Evolutionary conservation across 371 early-diverging fungal species (phyloP), one percentile per base, ranked within the genome.

Genomic region (Actinomucor elegans): DNA sequence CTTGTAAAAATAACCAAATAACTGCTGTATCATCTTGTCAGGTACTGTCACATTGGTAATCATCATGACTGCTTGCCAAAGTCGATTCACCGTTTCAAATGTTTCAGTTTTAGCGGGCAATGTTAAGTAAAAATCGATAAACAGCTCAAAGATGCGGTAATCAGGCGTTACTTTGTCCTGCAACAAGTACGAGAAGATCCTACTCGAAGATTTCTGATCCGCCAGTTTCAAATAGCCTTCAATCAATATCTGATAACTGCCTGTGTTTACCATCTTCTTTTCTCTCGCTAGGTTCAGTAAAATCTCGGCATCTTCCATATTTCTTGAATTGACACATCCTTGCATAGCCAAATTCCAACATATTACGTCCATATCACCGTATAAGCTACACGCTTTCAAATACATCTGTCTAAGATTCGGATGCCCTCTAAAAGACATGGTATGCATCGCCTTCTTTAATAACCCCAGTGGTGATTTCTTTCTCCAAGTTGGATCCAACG

Each of bases 21-120:
- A 34, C 4, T 31, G 17, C 1, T 41, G 4, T 20, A 58, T 44
- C 11, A 34, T 23, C 3, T 41, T 31, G 12, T 42, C 2, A 20
- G 41, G 36, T 18, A 48, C 32, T 3, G 20, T 46, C 5, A 20
- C 32, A 8, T 38, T 15, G 37, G 18, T 57, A 15, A 49, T 46
- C 12, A 41, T 48, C 27, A 64, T 17, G 8, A 64, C 18, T 8
- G 56, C 65, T 26, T 64, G 65, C 65, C 65, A 64, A 35, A 64
- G 27, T 34, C 48, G 23, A 12, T 37, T 21, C 11, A 64, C 1
- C 7, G 49, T 64, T 20, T 51, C 44, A 6, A 36, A 24, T 17
- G 31, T 43, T 0, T 53, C 54, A 11, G n/a, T 1, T n/a, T 26
- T 36, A 31, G 33, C 11, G 4, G 26, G 29, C 15, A 43, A 18